phyloP scores from a whole-genome alignment of 1,284 basidiomycete species.

The Cutaneotrichosporon spelunceum region DNA sequence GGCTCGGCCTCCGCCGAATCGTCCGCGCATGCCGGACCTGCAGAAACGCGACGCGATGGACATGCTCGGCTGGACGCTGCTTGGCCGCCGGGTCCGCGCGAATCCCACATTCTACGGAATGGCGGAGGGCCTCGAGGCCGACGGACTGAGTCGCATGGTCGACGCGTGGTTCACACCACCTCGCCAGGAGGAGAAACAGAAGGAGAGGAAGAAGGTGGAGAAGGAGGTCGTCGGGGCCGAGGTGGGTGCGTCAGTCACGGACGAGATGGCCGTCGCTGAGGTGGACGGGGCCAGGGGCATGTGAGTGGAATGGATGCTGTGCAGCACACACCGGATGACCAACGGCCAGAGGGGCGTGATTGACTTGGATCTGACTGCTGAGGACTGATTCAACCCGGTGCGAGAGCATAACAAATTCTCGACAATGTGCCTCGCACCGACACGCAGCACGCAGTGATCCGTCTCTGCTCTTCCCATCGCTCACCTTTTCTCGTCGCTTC shows the following conservation, averaged over 20 bases:
- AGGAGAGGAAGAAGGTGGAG: background rate
- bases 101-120: constrained; percentile 88
- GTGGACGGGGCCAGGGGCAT: background rate
- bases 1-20: constrained; percentile 25
- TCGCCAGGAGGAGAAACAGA: background rate
- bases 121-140: constrained; percentile 52
- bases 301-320: background rate
- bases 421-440: background rate
- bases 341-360: background rate
- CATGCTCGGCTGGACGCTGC: constrained; percentile 74
- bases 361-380: background rate
- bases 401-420: no score
- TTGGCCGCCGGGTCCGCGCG: constrained; percentile 64
- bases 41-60: constrained; percentile 71
- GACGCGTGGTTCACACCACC: constrained; percentile 53
- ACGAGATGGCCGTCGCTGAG: background rate
- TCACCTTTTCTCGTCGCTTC: background rate
- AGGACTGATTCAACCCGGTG: no score
- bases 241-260: background rate
- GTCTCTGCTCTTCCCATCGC: background rate
- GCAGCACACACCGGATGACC: background rate
- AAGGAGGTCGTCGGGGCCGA: background rate
- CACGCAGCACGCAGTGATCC: background rate
- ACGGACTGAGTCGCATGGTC: constrained; percentile 67
- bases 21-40: constrained; percentile 47